phyloP scores from a whole-genome alignment of 169 alveolate species.

The Blepharisma undulans region DNA sequence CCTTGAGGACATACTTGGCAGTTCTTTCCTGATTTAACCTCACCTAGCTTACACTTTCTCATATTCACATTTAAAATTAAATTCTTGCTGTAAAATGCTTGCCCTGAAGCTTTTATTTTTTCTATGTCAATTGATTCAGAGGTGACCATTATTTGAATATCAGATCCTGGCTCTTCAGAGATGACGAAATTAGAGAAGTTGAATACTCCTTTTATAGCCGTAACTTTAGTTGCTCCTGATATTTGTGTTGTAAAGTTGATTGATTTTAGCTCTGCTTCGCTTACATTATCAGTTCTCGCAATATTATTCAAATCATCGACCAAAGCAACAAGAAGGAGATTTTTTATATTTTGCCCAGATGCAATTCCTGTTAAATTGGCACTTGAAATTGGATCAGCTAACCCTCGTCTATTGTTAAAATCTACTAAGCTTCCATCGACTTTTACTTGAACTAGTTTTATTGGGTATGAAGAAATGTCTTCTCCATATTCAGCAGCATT shows the following conservation, averaged over 20 bases:
- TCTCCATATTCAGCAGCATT: constrained; percentile 32
- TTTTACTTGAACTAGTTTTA: neutral
- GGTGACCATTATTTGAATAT: neutral
- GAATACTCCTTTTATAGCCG: neutral
- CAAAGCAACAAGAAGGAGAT: neutral
- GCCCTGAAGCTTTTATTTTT: neutral
- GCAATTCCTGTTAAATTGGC: neutral
- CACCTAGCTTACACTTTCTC: constrained; percentile 5
- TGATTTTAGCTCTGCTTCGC: neutral
- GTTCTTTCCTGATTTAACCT: neutral
- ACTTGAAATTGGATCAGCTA: neutral
- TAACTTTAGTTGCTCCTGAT: neutral
- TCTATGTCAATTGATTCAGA: neutral
- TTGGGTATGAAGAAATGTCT: constrained; percentile 3
- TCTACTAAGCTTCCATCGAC: neutral
- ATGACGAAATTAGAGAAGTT: neutral
- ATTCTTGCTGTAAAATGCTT: neutral
- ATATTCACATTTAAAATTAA: neutral
- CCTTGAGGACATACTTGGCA: neutral
- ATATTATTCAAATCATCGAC: neutral
- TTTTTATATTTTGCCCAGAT: neutral
- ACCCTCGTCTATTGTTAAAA: neutral
- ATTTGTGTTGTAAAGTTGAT: neutral
- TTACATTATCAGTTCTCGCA: neutral
- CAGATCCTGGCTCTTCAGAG: neutral